Base-by-base conservation (phyloP, 2,329 filamentous ascomycete genomes). In the Fusarium chaquense region DNA sequence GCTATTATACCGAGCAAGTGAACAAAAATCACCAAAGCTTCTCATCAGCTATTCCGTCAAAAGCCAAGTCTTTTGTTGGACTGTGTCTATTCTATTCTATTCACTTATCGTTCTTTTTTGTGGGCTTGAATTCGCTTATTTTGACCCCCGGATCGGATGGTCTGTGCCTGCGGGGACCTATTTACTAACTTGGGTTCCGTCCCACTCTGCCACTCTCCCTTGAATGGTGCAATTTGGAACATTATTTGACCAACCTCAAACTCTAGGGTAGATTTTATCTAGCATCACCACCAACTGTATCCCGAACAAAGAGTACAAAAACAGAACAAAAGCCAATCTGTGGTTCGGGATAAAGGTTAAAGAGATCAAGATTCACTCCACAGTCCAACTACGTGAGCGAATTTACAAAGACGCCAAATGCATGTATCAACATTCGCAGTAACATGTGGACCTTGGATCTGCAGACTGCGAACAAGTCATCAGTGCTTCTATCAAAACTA, bases 61-160 rank as follows among this genome's bases (percentile, higher is more conserved):
- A 43, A 43, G 8, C 22, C 40, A 43, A 43, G 22, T 44, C 24
- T 7, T 44, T 18, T 26, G 20, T 44, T 44, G 16, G 41, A 43
- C 58, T 20, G 26, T 30, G 44, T 46, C 28, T 46, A 35, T 54
- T 60, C 49, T 64, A 44, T 64, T 24, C 30, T 40, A 40, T 40
- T 40, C 36, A 49, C 43, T 13, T 38, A 35, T 55, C 33, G 47
- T 11, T 66, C 41, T 35, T 56, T 72, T 72, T 72, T 72, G 69
- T 73, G 70, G 68, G 47, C 36, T 50, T 52, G 24, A 15, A 13
- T 64, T 73, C 69, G 65, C 71, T 73, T 73, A 43, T 38, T 36
- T 32, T 51, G 15, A 61, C 66, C 69, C 44, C 63, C 62, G 40
- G 62, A 70, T 64, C 65, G 26, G 32, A 46, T 73, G 71, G 68